phyloP scores from a whole-genome alignment of 2,329 filamentous ascomycete genomes.

The Aspergillus pseudoglaucus region DNA sequence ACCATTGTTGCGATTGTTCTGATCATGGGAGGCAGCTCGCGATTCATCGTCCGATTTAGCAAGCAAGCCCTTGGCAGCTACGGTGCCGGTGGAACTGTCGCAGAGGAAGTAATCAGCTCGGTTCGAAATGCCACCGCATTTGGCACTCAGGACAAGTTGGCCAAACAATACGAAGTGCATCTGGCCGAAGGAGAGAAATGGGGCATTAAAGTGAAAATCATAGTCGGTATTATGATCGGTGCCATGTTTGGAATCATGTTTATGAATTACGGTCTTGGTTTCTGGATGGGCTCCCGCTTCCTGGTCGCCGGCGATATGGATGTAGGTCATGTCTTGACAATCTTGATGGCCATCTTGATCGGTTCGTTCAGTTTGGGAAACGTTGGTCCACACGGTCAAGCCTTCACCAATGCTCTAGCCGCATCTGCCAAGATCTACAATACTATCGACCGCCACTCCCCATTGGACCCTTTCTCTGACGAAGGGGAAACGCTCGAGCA shows the following conservation, averaged over 20 bases:
- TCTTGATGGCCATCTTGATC: slow-evolving; percentile 86
- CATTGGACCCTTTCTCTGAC: slow-evolving; percentile 68
- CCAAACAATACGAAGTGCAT: slow-evolving; percentile 73
- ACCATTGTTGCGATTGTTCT: slow-evolving; percentile 74
- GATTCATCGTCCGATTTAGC: slow-evolving; percentile 72
- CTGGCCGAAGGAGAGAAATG: slow-evolving; percentile 65
- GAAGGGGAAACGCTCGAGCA: slow-evolving; percentile 66
- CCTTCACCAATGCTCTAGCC: slow-evolving; percentile 75
- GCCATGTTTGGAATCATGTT: slow-evolving; percentile 79
- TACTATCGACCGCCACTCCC: slow-evolving; percentile 83
- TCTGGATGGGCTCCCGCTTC: slow-evolving; percentile 79
- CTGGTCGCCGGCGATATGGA: slow-evolving; percentile 59
- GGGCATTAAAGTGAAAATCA: slow-evolving; percentile 68
- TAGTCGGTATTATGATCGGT: slow-evolving; percentile 71
- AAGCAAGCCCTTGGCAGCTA: slow-evolving; percentile 73
- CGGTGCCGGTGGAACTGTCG: slow-evolving; percentile 76
- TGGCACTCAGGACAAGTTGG: slow-evolving; percentile 86
- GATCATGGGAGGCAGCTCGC: slow-evolving; percentile 66
- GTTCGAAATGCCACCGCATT: slow-evolving; percentile 90
- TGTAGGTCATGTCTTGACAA: slow-evolving; percentile 69
- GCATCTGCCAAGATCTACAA: slow-evolving; percentile 88
- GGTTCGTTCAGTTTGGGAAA: slow-evolving; percentile 88
- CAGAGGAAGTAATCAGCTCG: slow-evolving; percentile 90
- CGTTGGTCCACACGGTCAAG: slow-evolving; percentile 75
- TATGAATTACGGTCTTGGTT: slow-evolving; percentile 78